Evolutionary conservation across 352 stramenopile genomes (phyloP), one percentile per base, ranked within the genome.

Genomic region (Aphanomyces stellatus): DNA sequence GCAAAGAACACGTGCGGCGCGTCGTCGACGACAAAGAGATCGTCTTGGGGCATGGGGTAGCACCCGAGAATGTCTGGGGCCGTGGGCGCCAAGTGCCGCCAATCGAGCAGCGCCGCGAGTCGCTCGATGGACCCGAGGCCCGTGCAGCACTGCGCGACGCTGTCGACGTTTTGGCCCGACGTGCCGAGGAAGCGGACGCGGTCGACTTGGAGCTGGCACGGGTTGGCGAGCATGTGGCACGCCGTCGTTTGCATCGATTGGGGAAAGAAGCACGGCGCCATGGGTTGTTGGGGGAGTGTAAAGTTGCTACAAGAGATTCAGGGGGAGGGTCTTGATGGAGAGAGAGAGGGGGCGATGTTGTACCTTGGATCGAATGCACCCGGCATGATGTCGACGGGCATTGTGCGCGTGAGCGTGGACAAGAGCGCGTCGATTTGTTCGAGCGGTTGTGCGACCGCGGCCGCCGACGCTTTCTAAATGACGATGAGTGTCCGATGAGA

Each of bases 251-350:
- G 75, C 7, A 75, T 75, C 19, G 82, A 86, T 41, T 88, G 76
- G 17, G 89, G 96, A 51, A 99, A 88, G 8, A 99, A 65, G 75
- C 89, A 97, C 25, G 80, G 79, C 73, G 99, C 95, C 33, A 99
- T 82, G 15, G 94, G 96, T 72, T 98, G 88, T 76, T 98, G 96
- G 11, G 95, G 95, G 72, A 98, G 82, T 48, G 80, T 77, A 62
- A 88, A 87, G 70, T 90, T 91, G 69, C 80, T 57, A 37, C 49
- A 1, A 40, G 30, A 19, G n/a, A n/a, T 46, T 19, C 2, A n/a
- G 51, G 28, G 19, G 62, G 15, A 69, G 10, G 35, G 41, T 66
- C 83, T 82, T 57, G 22, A 13, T 33, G 15, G 30, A 34, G 5
- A 22, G 7, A 57, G n/a, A 35, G 15, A 30, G 6, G 25, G 42